Evolutionary conservation across 352 stramenopile species (phyloP), one percentile per base, ranked within the genome.

Genomic region (Phytophthora capsici): DNA sequence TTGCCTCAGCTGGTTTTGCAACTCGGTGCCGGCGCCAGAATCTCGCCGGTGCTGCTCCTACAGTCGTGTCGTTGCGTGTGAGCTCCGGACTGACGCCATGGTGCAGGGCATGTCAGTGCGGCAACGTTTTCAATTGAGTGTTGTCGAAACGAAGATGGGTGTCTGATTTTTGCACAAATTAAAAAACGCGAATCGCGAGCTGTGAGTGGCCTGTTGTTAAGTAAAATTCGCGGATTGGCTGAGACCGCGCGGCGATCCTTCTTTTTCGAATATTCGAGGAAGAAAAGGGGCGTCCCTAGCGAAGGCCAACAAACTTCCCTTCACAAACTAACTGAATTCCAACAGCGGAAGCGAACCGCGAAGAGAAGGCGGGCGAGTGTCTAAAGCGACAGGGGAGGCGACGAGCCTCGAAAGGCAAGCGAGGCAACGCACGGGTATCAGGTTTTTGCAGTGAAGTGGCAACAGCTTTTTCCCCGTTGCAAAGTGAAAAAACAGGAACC

Each of bases 261-360:
- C 47, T 75, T 68, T 75, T 75, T 71, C 66, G 61, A 71, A 71
- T 73, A 70, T 57, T 61, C 34, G n/a, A 44, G 45, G 28, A n/a
- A 50, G 49, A 61, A 56, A 67, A 66, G 37, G 48, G 50, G 22
- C 53, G 22, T 34, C 22, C 36, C 8, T 61, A 19, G 20, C 14
- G 20, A 32, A 23, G 25, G 30, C 37, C 50, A 67, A 57, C 59
- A 52, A 34, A 70, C 28, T 19, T 44, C 61, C 26, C 36, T 66
- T 34, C 54, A 74, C 55, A 74, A 34, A 34, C 28, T 34, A 34
- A 74, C 61, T 53, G 60, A 74, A 74, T 71, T 49, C 43, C 44
- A 16, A 52, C 58, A 53, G 14, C 22, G 49, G 48, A 28, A 48
- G 32, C 30, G 32, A 57, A 17, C 36, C 16, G 16, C 14, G 36